Conservation (phyloP, 2,329 filamentous ascomycete genomes). For the Sporothrix phasma region DNA sequence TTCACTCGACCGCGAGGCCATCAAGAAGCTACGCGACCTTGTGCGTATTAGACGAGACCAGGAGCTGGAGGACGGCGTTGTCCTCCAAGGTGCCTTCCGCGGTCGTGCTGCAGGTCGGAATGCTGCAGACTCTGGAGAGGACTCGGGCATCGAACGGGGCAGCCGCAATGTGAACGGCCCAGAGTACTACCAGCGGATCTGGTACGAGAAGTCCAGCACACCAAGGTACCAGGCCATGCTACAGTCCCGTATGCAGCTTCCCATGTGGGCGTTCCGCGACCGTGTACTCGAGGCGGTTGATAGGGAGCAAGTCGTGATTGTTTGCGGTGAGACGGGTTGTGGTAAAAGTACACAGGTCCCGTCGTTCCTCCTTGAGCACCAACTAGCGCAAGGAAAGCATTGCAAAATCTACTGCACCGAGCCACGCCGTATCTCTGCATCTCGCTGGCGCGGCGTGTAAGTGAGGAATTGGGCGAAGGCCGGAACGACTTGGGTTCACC, state of each 20-base stretch:
- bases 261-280: constrained; percentile 78
- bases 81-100: constrained; percentile 67
- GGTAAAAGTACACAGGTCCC: constrained; percentile 98
- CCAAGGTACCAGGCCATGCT: constrained; percentile 71
- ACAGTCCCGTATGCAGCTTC: constrained; percentile 64
- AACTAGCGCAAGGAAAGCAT: constrained; percentile 65
- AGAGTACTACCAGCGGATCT: constrained; percentile 47
- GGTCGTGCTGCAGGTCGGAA: constrained; percentile 42
- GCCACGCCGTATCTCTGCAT: constrained; percentile 94
- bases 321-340: constrained; percentile 94
- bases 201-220: constrained; percentile 47
- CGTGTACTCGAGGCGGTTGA: constrained; percentile 70
- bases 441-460: constrained; percentile 83
- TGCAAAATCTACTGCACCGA: constrained; percentile 97
- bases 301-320: constrained; percentile 74
- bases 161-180: constrained; percentile 31
- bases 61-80: constrained; percentile 62
- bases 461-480: constrained; percentile 84
- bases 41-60: constrained; percentile 59
- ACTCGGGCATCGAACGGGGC: constrained; percentile 34
- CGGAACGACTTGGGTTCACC: constrained; percentile 71
- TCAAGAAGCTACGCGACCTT: constrained; percentile 59
- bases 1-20: constrained; percentile 54
- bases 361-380: constrained; percentile 81
- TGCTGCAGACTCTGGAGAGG: constrained; percentile 39